Conservation (phyloP, 2,329 filamentous ascomycete species). For the Ophidiomyces ophidiicola region DNA sequence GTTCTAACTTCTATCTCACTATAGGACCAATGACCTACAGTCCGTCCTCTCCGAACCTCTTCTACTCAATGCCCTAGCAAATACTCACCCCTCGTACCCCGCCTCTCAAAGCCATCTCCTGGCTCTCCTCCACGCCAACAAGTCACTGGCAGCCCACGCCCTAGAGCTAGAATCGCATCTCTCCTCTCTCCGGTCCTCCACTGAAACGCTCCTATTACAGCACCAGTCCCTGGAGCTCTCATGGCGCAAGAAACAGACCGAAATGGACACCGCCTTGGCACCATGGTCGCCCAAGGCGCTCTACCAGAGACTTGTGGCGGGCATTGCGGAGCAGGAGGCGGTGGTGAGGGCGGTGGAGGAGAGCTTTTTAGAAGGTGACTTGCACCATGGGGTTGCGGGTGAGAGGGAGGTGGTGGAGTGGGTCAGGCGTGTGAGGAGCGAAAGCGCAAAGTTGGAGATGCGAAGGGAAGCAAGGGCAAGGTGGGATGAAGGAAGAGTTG, state of each 20-base stretch:
- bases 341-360: slow-evolving; percentile 77
- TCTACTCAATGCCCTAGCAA: slow-evolving; percentile 64
- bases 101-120: slow-evolving; percentile 54
- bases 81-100: slow-evolving; percentile 59
- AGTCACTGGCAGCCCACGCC: slow-evolving; percentile 48
- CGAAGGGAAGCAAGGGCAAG: slow-evolving; percentile 77
- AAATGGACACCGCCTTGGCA: slow-evolving; percentile 73
- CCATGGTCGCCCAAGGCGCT: slow-evolving; percentile 78
- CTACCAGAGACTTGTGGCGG: slow-evolving; percentile 67
- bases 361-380: slow-evolving; percentile 64
- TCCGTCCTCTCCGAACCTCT: slow-evolving; percentile 59
- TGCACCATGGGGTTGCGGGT: slow-evolving; percentile 43
- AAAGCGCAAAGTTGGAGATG: slow-evolving; percentile 64
- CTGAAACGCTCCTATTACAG: slow-evolving; percentile 69
- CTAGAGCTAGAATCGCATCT: slow-evolving; percentile 38
- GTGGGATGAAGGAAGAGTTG: slow-evolving; percentile 92
- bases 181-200: slow-evolving; percentile 46
- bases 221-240: slow-evolving; percentile 82
- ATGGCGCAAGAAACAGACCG: slow-evolving; percentile 76
- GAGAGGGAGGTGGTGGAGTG: slow-evolving; percentile 81
- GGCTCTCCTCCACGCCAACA: slow-evolving; percentile 56
- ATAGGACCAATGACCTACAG: slow-evolving; percentile 47
- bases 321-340: slow-evolving; percentile 68
- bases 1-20: slow-evolving; percentile 11
- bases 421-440: slow-evolving; percentile 68